Conservation (phyloP, 2,329 filamentous ascomycete species). For the Pestalotiopsis sp. region DNA sequence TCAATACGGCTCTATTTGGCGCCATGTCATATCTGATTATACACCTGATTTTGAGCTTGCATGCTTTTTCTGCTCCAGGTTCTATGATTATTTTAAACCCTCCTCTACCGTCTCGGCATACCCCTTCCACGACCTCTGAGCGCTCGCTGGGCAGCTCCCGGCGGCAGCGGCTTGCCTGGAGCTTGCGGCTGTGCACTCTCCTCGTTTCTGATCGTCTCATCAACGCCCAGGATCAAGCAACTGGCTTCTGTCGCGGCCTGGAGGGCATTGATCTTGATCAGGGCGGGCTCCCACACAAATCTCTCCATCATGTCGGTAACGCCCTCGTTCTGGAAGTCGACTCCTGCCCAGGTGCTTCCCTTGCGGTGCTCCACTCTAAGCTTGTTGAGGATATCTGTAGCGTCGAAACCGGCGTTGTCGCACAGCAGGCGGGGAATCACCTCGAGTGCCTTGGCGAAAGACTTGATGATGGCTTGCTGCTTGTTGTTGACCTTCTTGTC, state of each 20-base stretch:
- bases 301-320: slow-evolving; percentile 91
- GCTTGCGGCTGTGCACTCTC: slow-evolving; percentile 85
- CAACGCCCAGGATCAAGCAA: slow-evolving; percentile 93
- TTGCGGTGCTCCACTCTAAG: slow-evolving; percentile 95
- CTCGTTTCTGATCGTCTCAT: slow-evolving; percentile 98
- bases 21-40: slow-evolving; percentile 9
- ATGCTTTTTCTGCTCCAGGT: slow-evolving; percentile 12
- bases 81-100: slow-evolving; percentile 3
- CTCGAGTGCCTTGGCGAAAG: slow-evolving; percentile 95
- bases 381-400: slow-evolving; percentile 96
- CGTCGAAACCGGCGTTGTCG: slow-evolving; percentile 98
- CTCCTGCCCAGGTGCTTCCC: slow-evolving; percentile 90
- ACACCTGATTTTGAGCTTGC: slow-evolving; percentile 13
- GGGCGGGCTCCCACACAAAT: slow-evolving; percentile 96
- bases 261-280: slow-evolving; percentile 97
- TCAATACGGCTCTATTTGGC: slow-evolving; percentile 11
- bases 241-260: slow-evolving; percentile 94
- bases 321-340: slow-evolving; percentile 92
- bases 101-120: slow-evolving; percentile 77
- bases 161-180: slow-evolving; percentile 73
- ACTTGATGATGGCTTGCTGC: slow-evolving; percentile 97
- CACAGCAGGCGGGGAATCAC: slow-evolving; percentile 96
- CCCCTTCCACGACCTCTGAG: slow-evolving; percentile 82
- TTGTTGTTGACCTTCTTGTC: slow-evolving; percentile 93
- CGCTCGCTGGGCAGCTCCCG: slow-evolving; percentile 86